A percentile compares a stretch with the other conserved stretches of the same genome.
These are phyloP conservation scores for Acacia pycnantha DNA, from an alignment of 331 rosid genomes.

Conservation along the genomic window DNA sequence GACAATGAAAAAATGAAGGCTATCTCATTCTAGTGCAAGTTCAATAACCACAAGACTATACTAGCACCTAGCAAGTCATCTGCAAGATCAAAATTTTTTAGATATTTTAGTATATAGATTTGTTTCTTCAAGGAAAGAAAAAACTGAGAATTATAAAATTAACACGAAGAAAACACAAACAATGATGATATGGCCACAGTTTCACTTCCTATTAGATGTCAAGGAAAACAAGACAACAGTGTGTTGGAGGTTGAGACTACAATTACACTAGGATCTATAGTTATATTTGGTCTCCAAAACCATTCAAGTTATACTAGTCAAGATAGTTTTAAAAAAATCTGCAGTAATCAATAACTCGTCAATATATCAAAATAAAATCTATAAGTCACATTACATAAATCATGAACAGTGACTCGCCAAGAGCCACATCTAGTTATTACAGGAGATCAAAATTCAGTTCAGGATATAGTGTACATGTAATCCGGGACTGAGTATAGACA, in stretches of 20 bases:
- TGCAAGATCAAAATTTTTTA: neutral
- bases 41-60: neutral
- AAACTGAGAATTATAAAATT: neutral
- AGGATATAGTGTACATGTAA: neutral
- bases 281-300: neutral
- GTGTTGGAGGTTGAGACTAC: neutral
- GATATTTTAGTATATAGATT: neutral
- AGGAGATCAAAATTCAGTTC: neutral
- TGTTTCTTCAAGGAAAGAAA: conserved; percentile 1
- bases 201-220: neutral
- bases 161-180: neutral
- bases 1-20: neutral
- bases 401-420: neutral
- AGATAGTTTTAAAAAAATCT: neutral
- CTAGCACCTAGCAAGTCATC: neutral
- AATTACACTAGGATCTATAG: neutral
- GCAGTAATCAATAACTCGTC: neutral
- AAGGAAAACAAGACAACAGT: neutral
- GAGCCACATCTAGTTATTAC: neutral
- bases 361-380: neutral
- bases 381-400: neutral
- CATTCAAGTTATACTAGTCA: neutral
- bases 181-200: neutral
- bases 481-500: neutral
- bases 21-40: neutral